Base-by-base conservation (phyloP, 2,329 filamentous ascomycete species). In the Massarina eburnea region DNA sequence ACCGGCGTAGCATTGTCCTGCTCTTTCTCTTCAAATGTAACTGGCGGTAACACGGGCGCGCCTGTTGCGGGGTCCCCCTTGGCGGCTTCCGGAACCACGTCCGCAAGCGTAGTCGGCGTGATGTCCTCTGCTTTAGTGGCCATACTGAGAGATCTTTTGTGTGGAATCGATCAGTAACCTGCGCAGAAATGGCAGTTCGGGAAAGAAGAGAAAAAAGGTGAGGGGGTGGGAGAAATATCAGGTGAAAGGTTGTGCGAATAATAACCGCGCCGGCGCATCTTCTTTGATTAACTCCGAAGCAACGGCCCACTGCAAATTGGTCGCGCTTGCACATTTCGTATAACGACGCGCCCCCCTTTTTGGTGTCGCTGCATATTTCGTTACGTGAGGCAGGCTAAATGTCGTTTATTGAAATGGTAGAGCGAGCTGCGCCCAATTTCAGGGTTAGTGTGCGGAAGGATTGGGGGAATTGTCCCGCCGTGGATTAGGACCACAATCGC, bases 41-140 rank as follows among this genome's bases (percentile, higher is more conserved):
- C 29, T 3, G 39, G 32, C 27, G 47, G 15, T 20, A 35, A 26
- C 12, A 38, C 19, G 7, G 14, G 26, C 4, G 35, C 37, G 14
- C 27, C 30, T n/a, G 46, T 18, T 29, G 57, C 55, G 12, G 43
- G 32, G 32, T 56, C 52, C 46, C 54, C 57, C 43, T 60, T 57
- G 15, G 48, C 41, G 14, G 43, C 42, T 27, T 50, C 34, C 27
- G 46, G 35, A 2, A 35, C 42, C n/a, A 35, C 55, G 39, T 57
- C 57, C n/a, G 39, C 45, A 6, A 55, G 45, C 19, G 45, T 43
- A 19, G 45, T 42, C 19, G 35, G 35, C 9, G 41, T 54, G 26
- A 45, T 20, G 32, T 54, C 50, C 37, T 61, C 57, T 33, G 46
- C 47, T 38, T 57, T 54, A 8, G 49, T 38, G 35, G 56, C 49